These are phyloP conservation scores for Polyporus arcularius DNA, from an alignment of 768 basidiomycete genomes.

Conservation along the genomic window DNA sequence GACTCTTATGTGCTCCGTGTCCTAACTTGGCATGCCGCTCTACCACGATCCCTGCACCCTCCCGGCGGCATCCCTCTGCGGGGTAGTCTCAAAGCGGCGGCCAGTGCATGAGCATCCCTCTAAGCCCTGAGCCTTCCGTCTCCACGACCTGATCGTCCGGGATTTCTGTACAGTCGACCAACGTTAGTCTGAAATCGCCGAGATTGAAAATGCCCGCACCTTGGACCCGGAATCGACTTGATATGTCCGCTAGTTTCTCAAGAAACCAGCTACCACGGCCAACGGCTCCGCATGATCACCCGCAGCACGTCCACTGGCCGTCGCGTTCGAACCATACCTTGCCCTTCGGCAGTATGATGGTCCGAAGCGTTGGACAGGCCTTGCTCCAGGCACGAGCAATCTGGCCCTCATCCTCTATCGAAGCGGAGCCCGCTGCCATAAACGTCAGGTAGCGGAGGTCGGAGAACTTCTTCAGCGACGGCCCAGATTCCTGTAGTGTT, in stretches of 20 bases:
- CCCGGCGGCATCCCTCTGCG: neutral
- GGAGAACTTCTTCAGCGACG: conserved; percentile 42
- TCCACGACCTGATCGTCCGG: no score
- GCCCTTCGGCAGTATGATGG: conserved; percentile 65
- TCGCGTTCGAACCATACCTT: conserved; percentile 54
- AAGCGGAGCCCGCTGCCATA: conserved; percentile 45
- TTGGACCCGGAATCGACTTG: neutral
- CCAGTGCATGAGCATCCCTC: no score
- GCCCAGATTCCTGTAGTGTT: conserved; percentile 42
- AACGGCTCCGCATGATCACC: neutral
- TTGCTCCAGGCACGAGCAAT: conserved; percentile 58
- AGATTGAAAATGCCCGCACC: no score
- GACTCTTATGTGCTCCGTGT: neutral
- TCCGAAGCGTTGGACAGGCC: conserved; percentile 60
- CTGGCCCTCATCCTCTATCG: conserved; percentile 43
- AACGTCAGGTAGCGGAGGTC: conserved; percentile 55
- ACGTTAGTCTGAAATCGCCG: no score
- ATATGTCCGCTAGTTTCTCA: neutral
- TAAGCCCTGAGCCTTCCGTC: no score
- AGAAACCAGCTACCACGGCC: neutral
- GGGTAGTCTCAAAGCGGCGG: no score
- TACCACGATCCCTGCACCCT: neutral
- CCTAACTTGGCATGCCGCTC: neutral
- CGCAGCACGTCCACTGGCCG: conserved; percentile 24
- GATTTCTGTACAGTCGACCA: no score